A percentile compares a stretch with the other conserved stretches of the same genome.
phyloP scores from a whole-genome alignment of 2,329 filamentous ascomycete genomes.

The Colletotrichum sp. region DNA sequence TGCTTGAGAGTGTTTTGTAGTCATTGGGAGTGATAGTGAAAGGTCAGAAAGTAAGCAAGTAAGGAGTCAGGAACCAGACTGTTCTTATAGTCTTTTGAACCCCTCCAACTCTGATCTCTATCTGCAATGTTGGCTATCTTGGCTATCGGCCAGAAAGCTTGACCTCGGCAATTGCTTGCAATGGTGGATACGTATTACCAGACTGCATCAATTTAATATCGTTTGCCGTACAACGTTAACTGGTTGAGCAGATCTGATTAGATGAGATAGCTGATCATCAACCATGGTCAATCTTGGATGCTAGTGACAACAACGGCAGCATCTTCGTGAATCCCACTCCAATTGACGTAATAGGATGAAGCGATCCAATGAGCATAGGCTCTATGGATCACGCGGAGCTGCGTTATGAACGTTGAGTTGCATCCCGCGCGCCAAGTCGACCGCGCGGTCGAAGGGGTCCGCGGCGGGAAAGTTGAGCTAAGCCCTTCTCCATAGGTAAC shows the following conservation, averaged over 20 bases:
- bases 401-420: background rate
- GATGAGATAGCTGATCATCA: background rate
- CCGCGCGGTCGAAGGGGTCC: background rate
- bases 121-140: background rate
- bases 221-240: background rate
- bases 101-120: background rate
- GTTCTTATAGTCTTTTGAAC: background rate
- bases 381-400: background rate
- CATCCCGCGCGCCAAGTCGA: background rate
- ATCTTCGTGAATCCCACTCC: too few species aligned
- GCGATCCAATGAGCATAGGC: fast-evolving
- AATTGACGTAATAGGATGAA: background rate
- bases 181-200: background rate
- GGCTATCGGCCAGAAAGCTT: background rate
- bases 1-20: background rate
- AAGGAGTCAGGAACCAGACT: background rate
- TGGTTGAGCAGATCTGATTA: background rate
- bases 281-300: background rate
- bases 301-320: too few species aligned
- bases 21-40: background rate
- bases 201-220: background rate
- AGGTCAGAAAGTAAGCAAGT: fast-evolving
- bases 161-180: background rate
- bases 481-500: background rate
- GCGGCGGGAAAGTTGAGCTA: background rate